phyloP scores from a whole-genome alignment of 139 green algal genomes.

The Closterium sp. region DNA sequence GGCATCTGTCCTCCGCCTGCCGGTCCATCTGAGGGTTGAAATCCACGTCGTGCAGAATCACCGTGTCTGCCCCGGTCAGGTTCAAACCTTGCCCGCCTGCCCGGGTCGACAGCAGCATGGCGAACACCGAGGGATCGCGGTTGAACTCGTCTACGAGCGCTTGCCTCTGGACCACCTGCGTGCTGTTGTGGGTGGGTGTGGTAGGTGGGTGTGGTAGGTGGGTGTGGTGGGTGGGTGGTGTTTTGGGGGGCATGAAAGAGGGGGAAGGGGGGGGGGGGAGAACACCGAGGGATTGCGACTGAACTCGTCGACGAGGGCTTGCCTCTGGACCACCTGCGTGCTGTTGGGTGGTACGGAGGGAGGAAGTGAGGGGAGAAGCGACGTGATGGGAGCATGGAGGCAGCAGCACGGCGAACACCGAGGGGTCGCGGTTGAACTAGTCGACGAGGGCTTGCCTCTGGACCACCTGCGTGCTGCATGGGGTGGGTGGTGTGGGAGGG shows the following conservation, averaged over 20 bases:
- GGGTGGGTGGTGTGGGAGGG: background rate
- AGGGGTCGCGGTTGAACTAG: slow-evolving; percentile 69
- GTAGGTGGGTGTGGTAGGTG: too few species aligned
- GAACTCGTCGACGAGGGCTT: slow-evolving; percentile 81
- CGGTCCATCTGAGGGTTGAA: slow-evolving; percentile 83
- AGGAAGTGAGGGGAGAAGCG: too few species aligned
- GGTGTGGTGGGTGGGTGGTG: too few species aligned
- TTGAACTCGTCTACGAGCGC: slow-evolving; percentile 83
- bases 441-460: slow-evolving; percentile 83
- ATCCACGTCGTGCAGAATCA: slow-evolving; percentile 89
- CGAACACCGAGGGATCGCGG: slow-evolving; percentile 69
- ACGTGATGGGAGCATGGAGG: slow-evolving; percentile 66
- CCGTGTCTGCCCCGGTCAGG: slow-evolving; percentile 90
- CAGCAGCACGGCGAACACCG: slow-evolving; percentile 87
- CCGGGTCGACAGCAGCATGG: slow-evolving; percentile 90
- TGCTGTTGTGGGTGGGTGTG: slow-evolving; percentile 14
- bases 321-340: slow-evolving; percentile 70
- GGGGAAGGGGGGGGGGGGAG: too few species aligned
- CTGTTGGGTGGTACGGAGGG: slow-evolving; percentile 35
- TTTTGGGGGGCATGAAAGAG: too few species aligned
- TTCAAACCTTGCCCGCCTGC: slow-evolving; percentile 92
- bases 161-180: slow-evolving; percentile 74
- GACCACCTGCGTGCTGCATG: slow-evolving; percentile 59
- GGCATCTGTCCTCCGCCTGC: slow-evolving; percentile 68
- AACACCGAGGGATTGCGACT: slow-evolving; percentile 56